Evolutionary conservation across 495 filamentous ascomycete species (phyloP).

Genomic region (Penicillium dipodomyicola): DNA sequence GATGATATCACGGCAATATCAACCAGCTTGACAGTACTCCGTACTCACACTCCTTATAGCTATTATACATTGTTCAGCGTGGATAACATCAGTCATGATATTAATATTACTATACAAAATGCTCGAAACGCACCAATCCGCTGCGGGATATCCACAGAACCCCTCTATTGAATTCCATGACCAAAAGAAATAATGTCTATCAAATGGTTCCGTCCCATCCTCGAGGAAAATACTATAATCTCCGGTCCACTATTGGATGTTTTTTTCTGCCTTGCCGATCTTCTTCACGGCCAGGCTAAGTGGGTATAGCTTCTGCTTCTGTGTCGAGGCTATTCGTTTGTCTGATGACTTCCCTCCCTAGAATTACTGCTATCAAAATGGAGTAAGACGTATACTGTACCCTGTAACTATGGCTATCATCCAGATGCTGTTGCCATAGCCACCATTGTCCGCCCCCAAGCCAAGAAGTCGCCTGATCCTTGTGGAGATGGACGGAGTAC

Average conservation of each 20-base stretch:
- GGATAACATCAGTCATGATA: not conserved
- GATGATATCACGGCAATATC: not conserved
- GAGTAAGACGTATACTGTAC: not conserved
- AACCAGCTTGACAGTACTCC: not conserved
- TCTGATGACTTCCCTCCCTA: not conserved
- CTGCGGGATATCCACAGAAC: not conserved
- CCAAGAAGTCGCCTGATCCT: not conserved
- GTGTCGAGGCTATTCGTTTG: not conserved
- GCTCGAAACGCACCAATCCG: not conserved
- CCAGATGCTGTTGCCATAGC: not conserved
- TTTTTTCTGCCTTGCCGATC: not conserved
- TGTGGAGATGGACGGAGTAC: not conserved
- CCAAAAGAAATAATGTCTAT: not conserved
- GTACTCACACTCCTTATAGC: not conserved
- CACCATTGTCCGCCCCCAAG: not conserved
- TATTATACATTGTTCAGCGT: not conserved
- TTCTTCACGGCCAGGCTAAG: constrained; percentile 5
- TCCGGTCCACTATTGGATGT: not conserved
- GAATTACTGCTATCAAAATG: not conserved
- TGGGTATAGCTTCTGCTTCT: not conserved
- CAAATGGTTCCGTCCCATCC: not conserved
- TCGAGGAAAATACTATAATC: not conserved
- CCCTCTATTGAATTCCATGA: not conserved
- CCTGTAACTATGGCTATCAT: not conserved
- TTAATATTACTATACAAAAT: not conserved